Evolutionary conservation across 345 rosid genomes (phyloP).

Genomic region (Trapa incisa): DNA sequence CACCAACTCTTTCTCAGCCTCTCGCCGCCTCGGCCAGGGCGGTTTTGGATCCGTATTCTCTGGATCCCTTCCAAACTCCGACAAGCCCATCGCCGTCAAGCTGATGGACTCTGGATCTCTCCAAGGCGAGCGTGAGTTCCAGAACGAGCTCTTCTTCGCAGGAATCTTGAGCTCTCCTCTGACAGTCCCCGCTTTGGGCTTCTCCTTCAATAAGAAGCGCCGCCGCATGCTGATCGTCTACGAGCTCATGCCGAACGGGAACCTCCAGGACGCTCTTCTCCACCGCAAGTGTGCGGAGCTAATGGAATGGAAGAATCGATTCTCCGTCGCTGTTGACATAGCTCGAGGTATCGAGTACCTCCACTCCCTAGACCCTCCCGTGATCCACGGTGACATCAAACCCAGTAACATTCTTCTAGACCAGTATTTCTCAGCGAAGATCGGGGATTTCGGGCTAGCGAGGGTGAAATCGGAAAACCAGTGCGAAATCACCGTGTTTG

Average conservation of each 20-base stretch:
- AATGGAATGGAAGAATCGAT: slow-evolving; percentile 50
- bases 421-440: slow-evolving; percentile 48
- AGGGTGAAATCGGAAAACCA: slow-evolving; percentile 48
- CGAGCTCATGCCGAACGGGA: slow-evolving; percentile 77
- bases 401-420: slow-evolving; percentile 79
- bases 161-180: slow-evolving; percentile 51
- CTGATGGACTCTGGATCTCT: slow-evolving; percentile 88
- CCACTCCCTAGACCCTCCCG: slow-evolving; percentile 58
- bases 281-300: slow-evolving; percentile 57
- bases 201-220: slow-evolving; percentile 56
- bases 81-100: slow-evolving; percentile 56
- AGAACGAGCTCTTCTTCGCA: slow-evolving; percentile 77
- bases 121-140: slow-evolving; percentile 91
- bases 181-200: slow-evolving; percentile 61
- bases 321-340: slow-evolving; percentile 40
- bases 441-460: slow-evolving; percentile 84
- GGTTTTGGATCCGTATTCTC: slow-evolving; percentile 92
- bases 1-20: slow-evolving; percentile 54
- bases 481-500: slow-evolving; percentile 16
- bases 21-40: slow-evolving; percentile 82
- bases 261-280: slow-evolving; percentile 76
- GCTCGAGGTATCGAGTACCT: slow-evolving; percentile 68
- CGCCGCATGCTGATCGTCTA: slow-evolving; percentile 60
- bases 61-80: slow-evolving; percentile 26
- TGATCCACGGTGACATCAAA: slow-evolving; percentile 81